Conservation (phyloP, 1,139 yeast genomes). For the Geotrichum carabidarum region DNA sequence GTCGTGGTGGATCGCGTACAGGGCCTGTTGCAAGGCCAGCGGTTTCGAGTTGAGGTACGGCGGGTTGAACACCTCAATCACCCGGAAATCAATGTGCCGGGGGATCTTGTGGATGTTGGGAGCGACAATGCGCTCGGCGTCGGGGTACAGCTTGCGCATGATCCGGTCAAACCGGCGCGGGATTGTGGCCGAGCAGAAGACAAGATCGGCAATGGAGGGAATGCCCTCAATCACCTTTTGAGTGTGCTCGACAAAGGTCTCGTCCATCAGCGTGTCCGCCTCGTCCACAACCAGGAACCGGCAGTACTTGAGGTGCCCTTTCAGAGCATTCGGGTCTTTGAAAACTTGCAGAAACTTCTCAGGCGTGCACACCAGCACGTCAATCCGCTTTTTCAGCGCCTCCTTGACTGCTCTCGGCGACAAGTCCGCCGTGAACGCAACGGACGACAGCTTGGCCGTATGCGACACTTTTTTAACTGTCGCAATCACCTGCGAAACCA, state of each 20-base stretch:
- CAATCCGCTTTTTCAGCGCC: slow-evolving; percentile 51
- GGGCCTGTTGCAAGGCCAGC: slow-evolving; percentile 80
- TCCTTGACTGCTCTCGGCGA: slow-evolving; percentile 21
- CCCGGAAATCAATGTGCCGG: slow-evolving; percentile 60
- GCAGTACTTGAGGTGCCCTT: slow-evolving; percentile 31
- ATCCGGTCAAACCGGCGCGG: slow-evolving; percentile 71
- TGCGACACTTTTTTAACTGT: slow-evolving; percentile 57
- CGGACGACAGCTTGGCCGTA: slow-evolving; percentile 31
- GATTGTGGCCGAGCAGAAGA: slow-evolving; percentile 86
- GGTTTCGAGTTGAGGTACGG: slow-evolving; percentile 73
- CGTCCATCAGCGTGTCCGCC: slow-evolving; percentile 89
- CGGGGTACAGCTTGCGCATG: slow-evolving; percentile 58
- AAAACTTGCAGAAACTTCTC: slow-evolving; percentile 31
- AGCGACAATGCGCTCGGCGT: slow-evolving; percentile 63
- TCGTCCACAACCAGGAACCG: slow-evolving; percentile 79
- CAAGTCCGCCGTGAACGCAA: slow-evolving; percentile 30
- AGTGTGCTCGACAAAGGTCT: slow-evolving; percentile 71
- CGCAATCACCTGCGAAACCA: slow-evolving; percentile 70
- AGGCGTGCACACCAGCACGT: slow-evolving; percentile 82
- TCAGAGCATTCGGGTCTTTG: slow-evolving; percentile 21
- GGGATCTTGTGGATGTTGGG: slow-evolving; percentile 83
- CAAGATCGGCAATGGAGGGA: slow-evolving; percentile 51
- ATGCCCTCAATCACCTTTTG: slow-evolving; percentile 51
- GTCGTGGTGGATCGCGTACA: slow-evolving; percentile 80
- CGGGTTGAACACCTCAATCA: slow-evolving; percentile 74